These are phyloP conservation scores for Echium plantagineum DNA, from an alignment of 257 asterid genomes.

Conservation along the genomic window DNA sequence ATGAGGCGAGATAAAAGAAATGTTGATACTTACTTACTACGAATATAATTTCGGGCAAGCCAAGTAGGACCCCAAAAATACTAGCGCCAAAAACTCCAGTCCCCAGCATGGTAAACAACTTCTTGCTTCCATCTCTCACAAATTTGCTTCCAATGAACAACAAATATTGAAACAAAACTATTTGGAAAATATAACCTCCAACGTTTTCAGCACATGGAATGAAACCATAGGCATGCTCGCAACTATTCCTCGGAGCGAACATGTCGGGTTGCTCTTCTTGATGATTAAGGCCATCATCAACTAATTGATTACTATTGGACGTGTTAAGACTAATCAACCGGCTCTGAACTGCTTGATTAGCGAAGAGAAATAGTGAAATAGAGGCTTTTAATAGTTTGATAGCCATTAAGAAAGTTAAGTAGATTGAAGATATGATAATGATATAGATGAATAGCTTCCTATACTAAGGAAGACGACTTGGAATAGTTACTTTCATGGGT, in stretches of 20 bases:
- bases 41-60: conserved; percentile 29
- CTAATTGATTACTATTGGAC: conserved; percentile 12
- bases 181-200: conserved; percentile 32
- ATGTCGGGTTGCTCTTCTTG: background rate
- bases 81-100: conserved; percentile 38
- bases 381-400: background rate
- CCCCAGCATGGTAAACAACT: conserved; percentile 29
- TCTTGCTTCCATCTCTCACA: conserved; percentile 25
- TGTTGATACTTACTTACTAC: conserved; percentile 24
- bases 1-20: background rate
- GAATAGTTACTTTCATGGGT: too few species aligned
- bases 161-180: too few species aligned
- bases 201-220: conserved; percentile 28
- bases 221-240: conserved; percentile 2
- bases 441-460: too few species aligned
- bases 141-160: conserved; percentile 26
- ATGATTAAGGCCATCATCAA: background rate
- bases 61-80: conserved; percentile 25
- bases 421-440: too few species aligned
- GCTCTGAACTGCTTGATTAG: background rate
- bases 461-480: too few species aligned
- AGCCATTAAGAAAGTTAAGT: conserved; percentile 5
- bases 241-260: background rate
- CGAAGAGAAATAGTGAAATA: background rate
- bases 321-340: conserved; percentile 3